Percentiles rank a stretch among this genome's conserved stretches.
Conservation (phyloP, 441 rosid genomes). For the Geranium incanum region DNA sequence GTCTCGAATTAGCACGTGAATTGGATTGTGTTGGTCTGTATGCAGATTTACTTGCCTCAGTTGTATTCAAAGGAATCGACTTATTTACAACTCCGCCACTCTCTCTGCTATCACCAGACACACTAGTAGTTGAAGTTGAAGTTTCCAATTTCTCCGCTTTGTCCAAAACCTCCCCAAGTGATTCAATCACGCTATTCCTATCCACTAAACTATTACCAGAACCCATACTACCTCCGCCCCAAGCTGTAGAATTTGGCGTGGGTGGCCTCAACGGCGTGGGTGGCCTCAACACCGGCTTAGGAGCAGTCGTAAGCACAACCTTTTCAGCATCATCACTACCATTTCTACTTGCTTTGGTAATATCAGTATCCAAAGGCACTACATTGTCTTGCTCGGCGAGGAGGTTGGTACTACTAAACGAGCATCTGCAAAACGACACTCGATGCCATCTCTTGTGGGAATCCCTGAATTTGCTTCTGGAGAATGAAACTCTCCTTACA, state of each 20-base stretch:
- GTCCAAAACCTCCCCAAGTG: conserved; percentile 83
- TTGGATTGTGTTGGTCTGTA: conserved; percentile 24
- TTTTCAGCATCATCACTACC: conserved; percentile 40
- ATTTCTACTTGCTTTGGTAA: conserved; percentile 34
- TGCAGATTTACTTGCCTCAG: background rate
- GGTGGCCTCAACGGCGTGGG: conserved; percentile 43
- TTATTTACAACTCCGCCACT: conserved; percentile 30
- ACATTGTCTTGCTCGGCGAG: conserved; percentile 57
- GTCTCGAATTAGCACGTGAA: conserved; percentile 24
- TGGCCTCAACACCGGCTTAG: conserved; percentile 62
- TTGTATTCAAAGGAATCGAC: background rate
- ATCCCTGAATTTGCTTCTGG: conserved; percentile 39
- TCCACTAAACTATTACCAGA: conserved; percentile 35
- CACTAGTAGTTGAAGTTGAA: conserved; percentile 25
- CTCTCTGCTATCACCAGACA: conserved; percentile 24
- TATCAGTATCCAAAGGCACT: conserved; percentile 45
- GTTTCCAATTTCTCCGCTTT: conserved; percentile 75
- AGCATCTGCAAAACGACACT: conserved; percentile 51
- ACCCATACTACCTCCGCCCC: conserved; percentile 23
- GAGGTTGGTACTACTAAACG: conserved; percentile 56
- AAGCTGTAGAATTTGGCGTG: conserved; percentile 29
- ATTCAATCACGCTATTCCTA: conserved; percentile 68
- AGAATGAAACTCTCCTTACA: conserved; percentile 52
- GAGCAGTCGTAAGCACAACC: conserved; percentile 67
- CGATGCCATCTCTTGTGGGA: conserved; percentile 45